A percentile compares a stretch with the other conserved stretches of the same genome.
phyloP scores from a whole-genome alignment of 2,329 filamentous ascomycete genomes.

The Biscogniauxia mediterranea region DNA sequence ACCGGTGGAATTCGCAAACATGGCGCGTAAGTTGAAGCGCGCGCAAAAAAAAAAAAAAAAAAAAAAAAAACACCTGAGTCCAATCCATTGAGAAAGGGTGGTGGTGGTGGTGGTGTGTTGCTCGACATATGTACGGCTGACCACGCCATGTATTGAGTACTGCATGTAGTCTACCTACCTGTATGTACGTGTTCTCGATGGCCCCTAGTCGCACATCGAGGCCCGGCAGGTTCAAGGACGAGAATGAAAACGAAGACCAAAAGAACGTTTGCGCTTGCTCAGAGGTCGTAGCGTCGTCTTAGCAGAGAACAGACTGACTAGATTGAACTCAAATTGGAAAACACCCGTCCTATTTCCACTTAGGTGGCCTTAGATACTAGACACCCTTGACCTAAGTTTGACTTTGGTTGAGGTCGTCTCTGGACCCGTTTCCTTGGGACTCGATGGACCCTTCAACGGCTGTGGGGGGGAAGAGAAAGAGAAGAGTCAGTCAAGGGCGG shows the following conservation, averaged over 20 bases:
- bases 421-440: neutral
- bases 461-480: neutral
- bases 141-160: neutral
- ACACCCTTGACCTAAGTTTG: too few species aligned
- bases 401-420: neutral
- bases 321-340: neutral
- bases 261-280: neutral
- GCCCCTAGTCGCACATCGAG: neutral
- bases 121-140: neutral
- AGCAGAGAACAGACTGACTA: too few species aligned
- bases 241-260: neutral
- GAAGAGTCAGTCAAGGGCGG: neutral
- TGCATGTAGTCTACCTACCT: too few species aligned
- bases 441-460: too few species aligned
- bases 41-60: neutral
- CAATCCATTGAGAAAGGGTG: neutral
- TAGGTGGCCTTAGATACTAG: neutral
- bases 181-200: neutral
- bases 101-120: neutral
- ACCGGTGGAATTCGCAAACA: neutral
- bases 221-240: neutral
- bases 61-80: neutral
- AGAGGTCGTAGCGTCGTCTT: neutral
- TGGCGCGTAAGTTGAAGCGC: neutral
- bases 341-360: neutral